phyloP scores from a whole-genome alignment of 805 yeast genomes.

The Cyberlindnera xylosilytica region DNA sequence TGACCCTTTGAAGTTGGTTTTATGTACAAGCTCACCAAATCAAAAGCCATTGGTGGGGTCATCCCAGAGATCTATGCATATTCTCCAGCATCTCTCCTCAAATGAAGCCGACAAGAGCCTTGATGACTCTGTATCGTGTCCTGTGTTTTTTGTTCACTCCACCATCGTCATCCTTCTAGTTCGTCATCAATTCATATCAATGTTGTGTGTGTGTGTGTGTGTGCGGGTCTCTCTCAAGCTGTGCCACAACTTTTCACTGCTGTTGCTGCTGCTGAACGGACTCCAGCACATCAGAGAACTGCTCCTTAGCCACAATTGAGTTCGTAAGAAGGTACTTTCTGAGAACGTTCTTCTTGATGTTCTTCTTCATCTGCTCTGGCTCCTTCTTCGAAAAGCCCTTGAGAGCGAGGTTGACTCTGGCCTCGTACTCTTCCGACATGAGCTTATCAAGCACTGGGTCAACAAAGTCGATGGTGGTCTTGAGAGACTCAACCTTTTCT shows the following conservation, averaged over 20 bases:
- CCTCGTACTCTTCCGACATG: slow-evolving; percentile 33
- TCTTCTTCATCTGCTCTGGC: slow-evolving; percentile 41
- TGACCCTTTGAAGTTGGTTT: neutral
- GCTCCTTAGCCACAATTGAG: slow-evolving; percentile 21
- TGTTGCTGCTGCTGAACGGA: slow-evolving; percentile 10
- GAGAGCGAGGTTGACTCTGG: slow-evolving; percentile 35
- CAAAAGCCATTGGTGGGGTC: too few species aligned
- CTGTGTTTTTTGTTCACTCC: too few species aligned
- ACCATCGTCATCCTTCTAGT: too few species aligned
- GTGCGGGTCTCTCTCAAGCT: neutral
- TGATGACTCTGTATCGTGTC: too few species aligned
- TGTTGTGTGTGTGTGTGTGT: neutral
- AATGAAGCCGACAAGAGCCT: too few species aligned
- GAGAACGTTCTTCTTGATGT: slow-evolving; percentile 67
- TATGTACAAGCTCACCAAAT: neutral
- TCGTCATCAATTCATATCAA: slow-evolving; percentile 10
- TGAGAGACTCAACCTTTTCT: slow-evolving; percentile 26
- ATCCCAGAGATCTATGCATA: too few species aligned
- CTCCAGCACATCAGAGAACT: slow-evolving; percentile 21
- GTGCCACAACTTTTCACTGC: neutral
- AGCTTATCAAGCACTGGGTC: slow-evolving; percentile 36
- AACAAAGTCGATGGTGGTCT: slow-evolving; percentile 33
- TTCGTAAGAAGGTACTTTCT: slow-evolving; percentile 55
- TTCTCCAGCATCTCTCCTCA: neutral
- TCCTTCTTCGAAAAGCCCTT: slow-evolving; percentile 34